Evolutionary conservation across 345 rosid genomes (phyloP).

Genomic region (Salix viminalis): DNA sequence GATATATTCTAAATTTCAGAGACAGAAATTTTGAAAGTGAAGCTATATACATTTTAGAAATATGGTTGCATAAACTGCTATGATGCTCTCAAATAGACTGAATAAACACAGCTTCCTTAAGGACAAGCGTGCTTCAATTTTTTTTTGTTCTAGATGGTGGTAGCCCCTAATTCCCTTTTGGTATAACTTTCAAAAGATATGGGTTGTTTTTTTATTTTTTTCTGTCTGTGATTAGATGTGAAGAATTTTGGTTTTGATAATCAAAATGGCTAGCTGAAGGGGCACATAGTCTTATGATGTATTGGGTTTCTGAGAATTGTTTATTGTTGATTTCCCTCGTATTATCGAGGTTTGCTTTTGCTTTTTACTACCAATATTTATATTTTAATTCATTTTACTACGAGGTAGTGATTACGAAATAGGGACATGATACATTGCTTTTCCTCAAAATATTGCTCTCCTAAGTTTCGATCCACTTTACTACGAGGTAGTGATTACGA

Average conservation of each 20-base stretch:
- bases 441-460: too few relatives aligned
- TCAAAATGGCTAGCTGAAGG: not conserved
- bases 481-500: constrained; percentile 4
- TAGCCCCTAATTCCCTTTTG: not conserved
- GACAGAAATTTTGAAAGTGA: not conserved
- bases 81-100: not conserved
- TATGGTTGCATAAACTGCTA: not conserved
- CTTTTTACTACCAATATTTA: not conserved
- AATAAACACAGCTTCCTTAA: not conserved
- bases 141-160: not conserved
- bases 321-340: not conserved
- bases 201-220: not conserved
- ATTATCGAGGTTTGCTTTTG: not conserved
- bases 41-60: not conserved
- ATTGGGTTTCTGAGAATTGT: not conserved
- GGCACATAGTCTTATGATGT: not conserved
- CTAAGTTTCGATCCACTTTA: not conserved
- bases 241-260: not conserved
- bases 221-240: not conserved
- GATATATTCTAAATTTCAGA: constrained; percentile 29
- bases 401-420: constrained; percentile 8
- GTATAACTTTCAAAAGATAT: not conserved
- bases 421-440: not conserved
- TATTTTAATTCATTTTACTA: too few relatives aligned
- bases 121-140: not conserved